Conservation (phyloP, 352 stramenopile species). For the Pythium coloratum region DNA sequence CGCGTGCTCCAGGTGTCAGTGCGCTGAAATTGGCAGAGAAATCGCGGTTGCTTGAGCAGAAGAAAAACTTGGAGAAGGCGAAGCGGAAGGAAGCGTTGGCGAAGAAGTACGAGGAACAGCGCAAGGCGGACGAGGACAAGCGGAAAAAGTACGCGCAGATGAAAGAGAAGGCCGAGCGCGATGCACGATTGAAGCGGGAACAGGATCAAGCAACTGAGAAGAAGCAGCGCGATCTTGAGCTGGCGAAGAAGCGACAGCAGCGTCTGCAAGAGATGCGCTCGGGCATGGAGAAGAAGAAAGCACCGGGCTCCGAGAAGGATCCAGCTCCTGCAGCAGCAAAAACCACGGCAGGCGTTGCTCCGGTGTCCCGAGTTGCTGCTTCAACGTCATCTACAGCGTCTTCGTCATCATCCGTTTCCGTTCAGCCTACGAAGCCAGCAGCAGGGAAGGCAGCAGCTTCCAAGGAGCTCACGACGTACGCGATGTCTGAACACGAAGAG, state of each 20-base stretch:
- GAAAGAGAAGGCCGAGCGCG: constrained; percentile 67
- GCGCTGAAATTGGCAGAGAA: constrained; percentile 74
- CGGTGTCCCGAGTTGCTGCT: constrained; percentile 15
- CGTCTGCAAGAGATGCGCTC: constrained; percentile 66
- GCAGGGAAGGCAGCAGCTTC: constrained; percentile 26
- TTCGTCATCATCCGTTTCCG: neutral
- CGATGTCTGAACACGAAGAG: constrained; percentile 82
- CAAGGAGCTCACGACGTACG: constrained; percentile 52
- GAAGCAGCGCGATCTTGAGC: constrained; percentile 65
- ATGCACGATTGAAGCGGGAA: constrained; percentile 49
- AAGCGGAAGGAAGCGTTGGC: constrained; percentile 63
- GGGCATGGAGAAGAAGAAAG: constrained; percentile 71
- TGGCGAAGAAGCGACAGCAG: constrained; percentile 61
- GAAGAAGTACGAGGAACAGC: constrained; percentile 73
- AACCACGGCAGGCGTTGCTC: constrained; percentile 2
- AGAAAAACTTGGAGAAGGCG: constrained; percentile 61
- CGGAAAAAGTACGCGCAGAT: constrained; percentile 51
- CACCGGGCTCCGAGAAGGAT: constrained; percentile 45
- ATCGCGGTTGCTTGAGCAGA: constrained; percentile 63
- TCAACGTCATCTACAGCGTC: constrained; percentile 8
- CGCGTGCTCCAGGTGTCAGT: constrained; percentile 55
- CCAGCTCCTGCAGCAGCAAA: constrained; percentile 8
- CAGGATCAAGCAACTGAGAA: constrained; percentile 51
- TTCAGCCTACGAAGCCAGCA: constrained; percentile 12
- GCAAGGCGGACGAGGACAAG: constrained; percentile 63